Base-by-base conservation (phyloP, 768 basidiomycete species). In the Boletellus emodensis region DNA sequence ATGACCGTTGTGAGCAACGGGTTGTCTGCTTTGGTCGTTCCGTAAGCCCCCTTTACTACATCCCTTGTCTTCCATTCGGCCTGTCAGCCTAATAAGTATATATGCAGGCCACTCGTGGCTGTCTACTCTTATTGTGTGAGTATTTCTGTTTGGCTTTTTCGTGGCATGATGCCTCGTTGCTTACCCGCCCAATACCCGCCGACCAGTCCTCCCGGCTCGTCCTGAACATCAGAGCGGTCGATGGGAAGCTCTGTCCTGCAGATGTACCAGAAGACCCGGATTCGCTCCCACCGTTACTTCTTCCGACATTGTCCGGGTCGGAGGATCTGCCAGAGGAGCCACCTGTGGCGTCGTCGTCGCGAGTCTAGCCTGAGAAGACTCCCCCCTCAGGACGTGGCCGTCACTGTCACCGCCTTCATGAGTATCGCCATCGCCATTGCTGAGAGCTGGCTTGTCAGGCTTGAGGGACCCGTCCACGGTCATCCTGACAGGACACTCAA, bases 91-190 rank as follows among this genome's bases (percentile, higher is more conserved):
- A 22, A 54, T 51, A 40, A 43, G 15, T 37, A 41, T 43, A 17
- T n/a, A 40, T 40, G 10, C 41, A 62, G 61, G 22, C 20, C 51
- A 0, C 58, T 62, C 3, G 28, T 62, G 8, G 50, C 55, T 1
- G 44, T 42, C 13, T 62, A 62, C 47, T 57, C 59, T 0, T 61
- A 57, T 24, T 63, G 61, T 17, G 61, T 62, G 49, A 48, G 61
- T 57, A 51, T 36, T 22, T 15, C 22, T 45, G n/a, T n/a, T n/a
- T n/a, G n/a, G n/a, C 42, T 45, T 22, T 20, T 17, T 35, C 10
- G 3, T 38, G 35, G 35, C 10, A 1, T 26, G 24, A 26, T 8
- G 35, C 34, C 20, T 40, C 34, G 2, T 47, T 52, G 30, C 8
- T 43, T 42, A 12, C 54, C 30, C 40, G 28, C 22, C 30, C 26